phyloP scores from a whole-genome alignment of 2,329 filamentous ascomycete species.

The Colletotrichum sojae region DNA sequence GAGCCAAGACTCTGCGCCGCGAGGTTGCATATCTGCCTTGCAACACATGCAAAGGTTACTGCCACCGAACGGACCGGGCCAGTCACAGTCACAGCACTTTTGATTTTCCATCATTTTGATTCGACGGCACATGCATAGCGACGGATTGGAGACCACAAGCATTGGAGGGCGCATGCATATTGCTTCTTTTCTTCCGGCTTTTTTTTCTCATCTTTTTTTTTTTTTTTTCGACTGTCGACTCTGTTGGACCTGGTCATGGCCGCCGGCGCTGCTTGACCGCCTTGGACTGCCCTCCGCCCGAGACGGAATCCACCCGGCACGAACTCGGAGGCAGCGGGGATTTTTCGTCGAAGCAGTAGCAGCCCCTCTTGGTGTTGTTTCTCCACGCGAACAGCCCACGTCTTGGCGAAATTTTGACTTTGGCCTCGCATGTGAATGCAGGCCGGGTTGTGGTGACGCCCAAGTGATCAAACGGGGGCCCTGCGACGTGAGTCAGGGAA shows the following conservation, averaged over 20 bases:
- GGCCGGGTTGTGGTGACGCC: constrained; percentile 30
- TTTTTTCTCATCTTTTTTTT: neutral
- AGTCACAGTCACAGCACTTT: constrained; percentile 9
- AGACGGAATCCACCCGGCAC: constrained; percentile 19
- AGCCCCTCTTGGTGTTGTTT: constrained; percentile 8
- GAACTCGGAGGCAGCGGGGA: constrained; percentile 27
- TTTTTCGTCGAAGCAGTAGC: constrained; percentile 10
- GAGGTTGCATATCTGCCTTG: constrained; percentile 23
- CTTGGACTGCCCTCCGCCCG: neutral
- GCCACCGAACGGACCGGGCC: constrained; percentile 11
- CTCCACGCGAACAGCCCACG: constrained; percentile 25
- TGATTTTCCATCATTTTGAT: constrained; percentile 16
- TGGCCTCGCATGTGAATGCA: constrained; percentile 35
- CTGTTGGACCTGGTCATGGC: neutral
- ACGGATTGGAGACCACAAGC: constrained; percentile 30
- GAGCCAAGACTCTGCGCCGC: constrained; percentile 14
- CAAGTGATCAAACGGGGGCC: constrained; percentile 26
- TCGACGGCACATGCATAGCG: constrained; percentile 41
- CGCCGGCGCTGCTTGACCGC: neutral
- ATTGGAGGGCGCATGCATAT: constrained; percentile 36
- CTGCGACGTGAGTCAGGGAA: constrained; percentile 33
- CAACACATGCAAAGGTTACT: constrained; percentile 16
- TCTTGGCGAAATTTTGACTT: constrained; percentile 30
- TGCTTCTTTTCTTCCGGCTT: neutral
- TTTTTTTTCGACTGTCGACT: neutral